Percentiles rank a stretch among this genome's conserved stretches.
These are phyloP conservation scores for Metarhizium guizhouense DNA, from an alignment of 2,329 filamentous ascomycete genomes.

Conservation along the genomic window DNA sequence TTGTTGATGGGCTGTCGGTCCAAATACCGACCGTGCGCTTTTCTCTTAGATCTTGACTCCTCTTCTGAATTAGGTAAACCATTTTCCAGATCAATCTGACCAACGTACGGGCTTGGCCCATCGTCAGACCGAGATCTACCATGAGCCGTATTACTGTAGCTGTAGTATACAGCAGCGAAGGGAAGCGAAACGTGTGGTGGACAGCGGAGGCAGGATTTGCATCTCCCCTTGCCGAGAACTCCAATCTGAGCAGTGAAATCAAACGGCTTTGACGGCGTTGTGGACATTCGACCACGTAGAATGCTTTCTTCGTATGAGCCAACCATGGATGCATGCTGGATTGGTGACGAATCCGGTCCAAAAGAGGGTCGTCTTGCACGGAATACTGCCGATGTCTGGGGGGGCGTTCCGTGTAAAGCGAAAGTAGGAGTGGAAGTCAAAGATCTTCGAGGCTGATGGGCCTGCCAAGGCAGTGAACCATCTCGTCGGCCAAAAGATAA, in stretches of 20 bases:
- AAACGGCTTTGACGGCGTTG: constrained; percentile 82
- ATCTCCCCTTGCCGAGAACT: constrained; percentile 80
- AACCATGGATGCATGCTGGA: constrained; percentile 91
- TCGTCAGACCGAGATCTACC: constrained; percentile 62
- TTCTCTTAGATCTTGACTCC: constrained; percentile 37
- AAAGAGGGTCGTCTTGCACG: constrained; percentile 60
- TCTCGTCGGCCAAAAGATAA: constrained; percentile 44
- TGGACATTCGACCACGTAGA: constrained; percentile 90
- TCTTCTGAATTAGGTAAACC: constrained; percentile 50
- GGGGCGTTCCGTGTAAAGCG: constrained; percentile 29
- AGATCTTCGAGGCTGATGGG: constrained; percentile 70
- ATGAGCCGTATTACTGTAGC: constrained; percentile 62
- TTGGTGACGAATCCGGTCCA: constrained; percentile 62
- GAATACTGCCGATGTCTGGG: constrained; percentile 41
- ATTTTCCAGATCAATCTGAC: constrained; percentile 84
- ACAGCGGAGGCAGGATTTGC: constrained; percentile 75
- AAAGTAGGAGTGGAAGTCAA: constrained; percentile 49
- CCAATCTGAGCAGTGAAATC: constrained; percentile 94
- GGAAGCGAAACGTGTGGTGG: constrained; percentile 84
- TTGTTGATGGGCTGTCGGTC: constrained; percentile 27
- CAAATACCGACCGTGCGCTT: constrained; percentile 34
- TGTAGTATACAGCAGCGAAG: constrained; percentile 95
- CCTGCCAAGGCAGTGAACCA: constrained; percentile 57
- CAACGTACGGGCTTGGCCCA: constrained; percentile 92
- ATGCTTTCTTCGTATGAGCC: constrained; percentile 98